Evolutionary conservation across 352 stramenopile genomes (phyloP), one percentile per base, ranked within the genome.

Genomic region (Phytopythium delawarense): DNA sequence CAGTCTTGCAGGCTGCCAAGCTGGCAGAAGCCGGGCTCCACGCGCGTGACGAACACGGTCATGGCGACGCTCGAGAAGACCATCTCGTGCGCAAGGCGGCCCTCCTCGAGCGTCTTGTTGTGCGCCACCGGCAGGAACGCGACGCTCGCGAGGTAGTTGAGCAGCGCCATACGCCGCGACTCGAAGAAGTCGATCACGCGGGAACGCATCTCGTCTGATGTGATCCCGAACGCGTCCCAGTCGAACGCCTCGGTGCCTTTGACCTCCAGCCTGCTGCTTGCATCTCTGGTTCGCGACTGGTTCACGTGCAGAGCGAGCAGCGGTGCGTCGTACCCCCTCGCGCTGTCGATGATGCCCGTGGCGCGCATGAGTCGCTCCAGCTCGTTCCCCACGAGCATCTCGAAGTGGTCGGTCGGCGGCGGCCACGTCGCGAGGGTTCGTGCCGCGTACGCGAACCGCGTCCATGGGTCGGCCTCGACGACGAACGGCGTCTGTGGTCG

Each of bases 11-110:
- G 12, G 0, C 13, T 21, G 34, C 7, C 21, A 15, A 8, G 15
- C 35, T 35, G 35, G 18, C 53, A 59, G 53, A 61, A 61, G 23
- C 28, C 55, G 16, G n/a, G 55, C 42, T 20, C 16, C 12, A 61
- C 55, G 2, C 40, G 39, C 12, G 55, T 61, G 37, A 61, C 40
- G 28, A 61, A 61, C 11, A 61, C 25, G 23, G 55, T 61, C 37
- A 51, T 61, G 37, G 55, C 55, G 42, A 61, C 42, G 23, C 35
- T 62, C 18, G 63, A 65, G 46, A 68, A 32, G 46, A 62, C 59
- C 21, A 66, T 44, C 11, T 57, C 32, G 37, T 67, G 53, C 28
- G 69, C 58, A 1, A 12, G 13, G 12, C 50, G 40, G 45, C 68
- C 62, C 16, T 35, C 55, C n/a, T 52, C 52, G 8, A 35, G 44